Evolutionary conservation across 2,329 filamentous ascomycete species (phyloP), one percentile per base, ranked within the genome.

Genomic region (Fusarium nelsonii): DNA sequence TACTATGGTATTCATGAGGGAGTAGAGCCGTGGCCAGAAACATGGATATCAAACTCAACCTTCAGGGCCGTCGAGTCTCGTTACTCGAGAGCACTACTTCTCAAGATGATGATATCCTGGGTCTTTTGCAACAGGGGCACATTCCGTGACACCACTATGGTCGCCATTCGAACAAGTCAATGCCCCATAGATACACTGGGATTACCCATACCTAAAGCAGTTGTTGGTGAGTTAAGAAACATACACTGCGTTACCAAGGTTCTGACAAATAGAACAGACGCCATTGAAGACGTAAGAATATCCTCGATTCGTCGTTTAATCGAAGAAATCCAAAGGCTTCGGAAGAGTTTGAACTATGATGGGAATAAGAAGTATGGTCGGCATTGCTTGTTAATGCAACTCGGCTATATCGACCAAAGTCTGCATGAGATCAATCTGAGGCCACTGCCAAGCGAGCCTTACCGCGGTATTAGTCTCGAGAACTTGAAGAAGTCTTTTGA

Each of bases 31-130:
- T 56, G 34, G 53, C 26, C 34, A 8, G 53, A 56, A 8, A 9
- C 0, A 1, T 40, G 34, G 53, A 39, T 40, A 0, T 39, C 33
- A 23, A 23, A 23, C 23, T 23, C 4, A 23, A 3, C 8, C 30
- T 1, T 1, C 37, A 14, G 9, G 1, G 1, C 0, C 1, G 0
- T 1, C 0, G 15, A n/a, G 2, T 7, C 16, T n/a, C 6, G 10
- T 14, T 56, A 20, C 18, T 56, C 53, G 3, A 33, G 44, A 0
- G 11, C 20, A 0, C 2, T 56, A 3, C 26, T 51, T 4, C 9
- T 40, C 1, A 23, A 32, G 16, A 0, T 56, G 11, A 28, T 18
- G 0, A 23, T 56, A 0, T 14, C 11, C 1, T 51, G 4, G 33
- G 34, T 56, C 0, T 56, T 56, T 18, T 30, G 11, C 0, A 12